Base-by-base conservation (phyloP, 805 yeast species). In the Monosporozyma siamensis region DNA sequence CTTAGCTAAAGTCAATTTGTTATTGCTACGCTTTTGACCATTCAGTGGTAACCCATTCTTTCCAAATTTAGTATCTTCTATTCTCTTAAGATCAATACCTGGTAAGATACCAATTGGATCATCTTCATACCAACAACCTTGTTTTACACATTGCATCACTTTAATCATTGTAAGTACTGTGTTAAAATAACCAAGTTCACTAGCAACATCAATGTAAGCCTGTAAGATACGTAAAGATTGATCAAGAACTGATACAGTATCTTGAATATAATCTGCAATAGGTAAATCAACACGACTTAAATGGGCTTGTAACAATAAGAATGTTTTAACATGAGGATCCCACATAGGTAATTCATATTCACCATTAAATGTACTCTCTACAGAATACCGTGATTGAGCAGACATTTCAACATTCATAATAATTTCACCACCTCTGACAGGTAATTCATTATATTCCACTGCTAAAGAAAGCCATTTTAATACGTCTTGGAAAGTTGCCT, bases 221-320 rank as follows among this genome's bases (percentile, higher is more conserved):
- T 92, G 98, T 42, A 89, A 65, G 48, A 92, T 82, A 74, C 98
- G 95, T 55, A 92, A 68, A 6, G 95, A 78, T 65, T 92, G 98
- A 56, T 94, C 99, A 44, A 92, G 67, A 8, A 92, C 95, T 0
- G 97, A 80, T 11, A 88, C 77, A 0, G 95, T 88, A 62, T 92
- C 98, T 58, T 90, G 97, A 8, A 82, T 71, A 58, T 92, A 92
- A 68, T 92, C 99, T 0, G 95, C 94, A 55, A 92, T 85, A 2
- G 97, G 98, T 38, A 92, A 67, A 45, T 85, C 92, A 5, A 81
- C 55, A 41, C 96, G 69, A 7, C 87, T 77, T 40, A 90, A 71
- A 56, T 90, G 90, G 0, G 95, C 89, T 62, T 90, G 96, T 12
- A 89, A 54, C 34, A 90, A 62, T 31, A 89, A 66, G 54, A 87